These are phyloP conservation scores for Maudiozyma turicensis DNA, from an alignment of 805 yeast genomes.

Conservation along the genomic window DNA sequence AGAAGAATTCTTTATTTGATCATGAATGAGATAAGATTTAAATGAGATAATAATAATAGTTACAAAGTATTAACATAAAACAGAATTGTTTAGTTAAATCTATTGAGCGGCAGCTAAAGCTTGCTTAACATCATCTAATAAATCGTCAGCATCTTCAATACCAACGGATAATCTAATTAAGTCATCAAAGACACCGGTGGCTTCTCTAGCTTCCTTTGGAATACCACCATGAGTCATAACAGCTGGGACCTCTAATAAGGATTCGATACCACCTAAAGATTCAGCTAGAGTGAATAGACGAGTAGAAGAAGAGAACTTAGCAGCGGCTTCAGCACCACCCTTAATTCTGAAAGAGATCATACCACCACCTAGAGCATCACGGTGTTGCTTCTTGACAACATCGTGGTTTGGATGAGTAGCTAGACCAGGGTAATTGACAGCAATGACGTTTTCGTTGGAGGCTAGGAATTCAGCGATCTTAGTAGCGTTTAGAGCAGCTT, in stretches of 20 bases:
- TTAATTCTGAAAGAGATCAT: constrained; percentile 80
- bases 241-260: constrained; percentile 80
- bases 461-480: constrained; percentile 57
- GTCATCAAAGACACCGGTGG: constrained; percentile 72
- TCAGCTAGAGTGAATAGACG: constrained; percentile 79
- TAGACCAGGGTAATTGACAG: constrained; percentile 81
- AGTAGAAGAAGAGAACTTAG: constrained; percentile 62
- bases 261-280: constrained; percentile 85
- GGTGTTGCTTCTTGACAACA: constrained; percentile 64
- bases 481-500: constrained; percentile 56
- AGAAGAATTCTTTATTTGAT: background rate
- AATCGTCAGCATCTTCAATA: constrained; percentile 73
- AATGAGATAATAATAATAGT: background rate
- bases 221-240: constrained; percentile 90
- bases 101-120: constrained; percentile 42
- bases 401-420: constrained; percentile 52
- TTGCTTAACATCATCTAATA: constrained; percentile 58
- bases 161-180: constrained; percentile 79
- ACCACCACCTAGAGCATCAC: constrained; percentile 83
- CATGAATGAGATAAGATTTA: background rate
- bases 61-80: constrained; percentile 21
- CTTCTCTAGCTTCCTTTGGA: constrained; percentile 67
- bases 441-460: constrained; percentile 41
- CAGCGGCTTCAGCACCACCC: constrained; percentile 73
- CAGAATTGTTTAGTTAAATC: constrained; percentile 37